Evolutionary conservation across 2,329 filamentous ascomycete genomes (phyloP).

Genomic region (Claviceps purpurea): DNA sequence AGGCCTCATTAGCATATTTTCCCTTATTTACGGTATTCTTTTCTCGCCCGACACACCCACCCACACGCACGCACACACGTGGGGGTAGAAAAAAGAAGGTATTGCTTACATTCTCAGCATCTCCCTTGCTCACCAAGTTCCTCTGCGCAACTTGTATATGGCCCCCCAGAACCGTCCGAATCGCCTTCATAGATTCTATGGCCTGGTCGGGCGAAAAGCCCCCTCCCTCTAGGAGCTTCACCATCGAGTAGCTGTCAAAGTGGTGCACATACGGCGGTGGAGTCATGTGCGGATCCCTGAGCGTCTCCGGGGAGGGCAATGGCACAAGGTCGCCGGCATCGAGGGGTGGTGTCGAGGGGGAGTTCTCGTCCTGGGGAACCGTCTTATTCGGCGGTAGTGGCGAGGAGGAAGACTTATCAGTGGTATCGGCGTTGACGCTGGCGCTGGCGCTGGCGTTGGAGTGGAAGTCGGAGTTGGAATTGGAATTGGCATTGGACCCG

Average conservation of each 20-base stretch:
- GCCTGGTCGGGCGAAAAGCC: slow-evolving; percentile 65
- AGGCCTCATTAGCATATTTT: not conserved
- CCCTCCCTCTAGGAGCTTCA: slow-evolving; percentile 62
- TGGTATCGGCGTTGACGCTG: too few species aligned
- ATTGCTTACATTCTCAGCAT: slow-evolving; percentile 61
- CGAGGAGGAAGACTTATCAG: not conserved
- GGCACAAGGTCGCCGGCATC: slow-evolving; percentile 31
- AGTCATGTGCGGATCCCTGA: slow-evolving; percentile 51
- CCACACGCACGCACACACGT: too few species aligned
- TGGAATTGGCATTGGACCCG: too few species aligned
- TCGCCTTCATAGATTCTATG: slow-evolving; percentile 82
- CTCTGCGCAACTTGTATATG: slow-evolving; percentile 73
- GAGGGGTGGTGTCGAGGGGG: slow-evolving; percentile 12
- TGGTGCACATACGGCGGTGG: slow-evolving; percentile 81
- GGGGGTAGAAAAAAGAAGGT: too few species aligned
- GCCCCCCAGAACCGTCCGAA: slow-evolving; percentile 60
- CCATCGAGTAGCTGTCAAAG: slow-evolving; percentile 87
- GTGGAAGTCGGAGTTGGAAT: too few species aligned
- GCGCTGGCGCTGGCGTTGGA: too few species aligned
- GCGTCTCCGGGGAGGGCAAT: slow-evolving; percentile 29
- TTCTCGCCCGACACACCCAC: not conserved
- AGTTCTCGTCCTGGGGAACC: not conserved
- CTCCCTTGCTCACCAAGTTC: slow-evolving; percentile 74
- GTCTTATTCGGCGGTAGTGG: not conserved
- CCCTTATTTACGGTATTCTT: not conserved